Evolutionary conservation across 176 grass and related monocot species (phyloP).

Genomic region (Aegilops sharonensis): DNA sequence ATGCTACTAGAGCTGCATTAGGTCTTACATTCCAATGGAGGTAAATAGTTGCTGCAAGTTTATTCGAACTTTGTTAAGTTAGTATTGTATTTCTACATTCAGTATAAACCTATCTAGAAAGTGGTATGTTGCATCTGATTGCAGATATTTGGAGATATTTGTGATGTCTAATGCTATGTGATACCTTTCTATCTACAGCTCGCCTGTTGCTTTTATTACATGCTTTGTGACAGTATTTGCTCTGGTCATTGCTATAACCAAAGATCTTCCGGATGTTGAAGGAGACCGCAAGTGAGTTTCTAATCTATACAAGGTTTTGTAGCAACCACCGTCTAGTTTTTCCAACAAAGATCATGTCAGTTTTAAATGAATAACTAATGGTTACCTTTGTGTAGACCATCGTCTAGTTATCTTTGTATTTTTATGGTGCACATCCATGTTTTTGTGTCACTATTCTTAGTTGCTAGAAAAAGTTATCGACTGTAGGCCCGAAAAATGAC

Average conservation of each 20-base stretch:
- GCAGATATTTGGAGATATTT: conserved; percentile 34
- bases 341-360: not conserved
- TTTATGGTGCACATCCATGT: not conserved
- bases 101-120: conserved; percentile 11
- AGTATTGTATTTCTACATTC: conserved; percentile 24
- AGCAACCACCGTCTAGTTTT: not conserved
- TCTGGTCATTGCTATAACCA: conserved; percentile 99
- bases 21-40: conserved; percentile 97
- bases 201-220: conserved; percentile 95
- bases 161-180: conserved; percentile 51
- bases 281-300: conserved; percentile 93
- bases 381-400: no score
- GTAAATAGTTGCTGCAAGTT: conserved; percentile 48
- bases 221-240: conserved; percentile 95
- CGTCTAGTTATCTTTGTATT: not conserved
- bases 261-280: conserved; percentile 99
- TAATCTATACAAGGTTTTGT: conserved; percentile 5
- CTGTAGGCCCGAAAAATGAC: not conserved
- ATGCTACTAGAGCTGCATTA: conserved; percentile 92
- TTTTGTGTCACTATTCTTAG: not conserved
- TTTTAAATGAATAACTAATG: not conserved
- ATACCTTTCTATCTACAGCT: conserved; percentile 73
- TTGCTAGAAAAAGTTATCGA: not conserved
- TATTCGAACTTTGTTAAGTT: not conserved
- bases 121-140: conserved; percentile 41